Evolutionary conservation across 805 yeast species (phyloP).

Genomic region (Yarrowia osloensis): DNA sequence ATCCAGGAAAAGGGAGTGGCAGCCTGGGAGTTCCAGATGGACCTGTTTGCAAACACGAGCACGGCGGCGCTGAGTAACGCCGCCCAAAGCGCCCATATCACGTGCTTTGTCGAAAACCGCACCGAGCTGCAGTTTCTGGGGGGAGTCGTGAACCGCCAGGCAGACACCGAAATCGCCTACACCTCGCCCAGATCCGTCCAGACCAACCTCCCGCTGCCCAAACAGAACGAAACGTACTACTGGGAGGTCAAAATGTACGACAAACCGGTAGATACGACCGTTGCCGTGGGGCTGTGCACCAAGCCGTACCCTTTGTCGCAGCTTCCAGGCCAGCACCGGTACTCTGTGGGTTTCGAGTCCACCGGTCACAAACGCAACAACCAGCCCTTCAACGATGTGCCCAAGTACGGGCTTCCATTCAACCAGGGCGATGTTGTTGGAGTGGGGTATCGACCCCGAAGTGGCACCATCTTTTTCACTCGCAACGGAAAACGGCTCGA

Average conservation of each 20-base stretch:
- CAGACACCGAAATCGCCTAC: conserved; percentile 6
- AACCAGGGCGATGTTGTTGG: conserved; percentile 91
- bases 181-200: conserved; percentile 46
- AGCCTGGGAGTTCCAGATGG: conserved; percentile 80
- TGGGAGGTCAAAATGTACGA: conserved; percentile 85
- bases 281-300: conserved; percentile 79
- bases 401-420: conserved; percentile 50
- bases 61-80: conserved; percentile 21
- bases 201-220: conserved; percentile 84
- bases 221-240: conserved; percentile 80
- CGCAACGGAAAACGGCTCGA: conserved; percentile 92
- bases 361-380: conserved; percentile 77
- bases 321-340: conserved; percentile 86
- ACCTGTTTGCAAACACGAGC: conserved; percentile 49
- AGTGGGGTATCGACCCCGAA: conserved; percentile 77
- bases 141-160: conserved; percentile 53
- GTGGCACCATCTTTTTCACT: conserved; percentile 90
- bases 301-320: conserved; percentile 93
- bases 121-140: conserved; percentile 54
- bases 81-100: conserved; percentile 25
- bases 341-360: conserved; percentile 85
- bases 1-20: conserved; percentile 85
- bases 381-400: conserved; percentile 60
- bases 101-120: conserved; percentile 62
- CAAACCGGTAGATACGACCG: conserved; percentile 49